Evolutionary conservation across 148 eudicot species (phyloP), one percentile per base, ranked within the genome.

Genomic region (Rhododendron griersonianum): DNA sequence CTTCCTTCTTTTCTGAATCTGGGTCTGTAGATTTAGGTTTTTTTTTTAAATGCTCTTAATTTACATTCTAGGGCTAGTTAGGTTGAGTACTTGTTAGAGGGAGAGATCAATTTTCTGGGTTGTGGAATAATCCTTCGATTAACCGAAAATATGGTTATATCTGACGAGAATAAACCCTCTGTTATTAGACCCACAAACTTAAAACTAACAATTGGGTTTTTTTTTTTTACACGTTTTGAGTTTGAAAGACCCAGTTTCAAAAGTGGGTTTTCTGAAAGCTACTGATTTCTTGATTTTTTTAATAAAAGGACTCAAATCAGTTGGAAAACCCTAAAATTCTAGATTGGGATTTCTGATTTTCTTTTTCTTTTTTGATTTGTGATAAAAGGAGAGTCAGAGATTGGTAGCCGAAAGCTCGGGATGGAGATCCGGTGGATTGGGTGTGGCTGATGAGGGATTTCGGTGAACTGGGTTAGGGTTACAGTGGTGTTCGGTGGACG

Each of bases 351-450:
- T 85, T 84, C 61, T 39, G 33, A 21, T 15, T 41, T 41, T 41
- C 7, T 41, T 41, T 41, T 41, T 41, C 7, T 41, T 53, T 81
- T 2, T 23, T 86, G 44, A 41, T 41, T 41, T 41, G 44, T 41
- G 5, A 41, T 41, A 57, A 61, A 87, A 90, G 93, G 90, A 84
- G 90, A 78, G 57, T 63, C 83, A 45, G 91, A 87, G 81, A 87
- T 88, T 84, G 93, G 76, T 73, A 78, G 51, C 61, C 84, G 91
- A 87, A 91, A 92, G 86, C 84, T 91, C 75, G 94, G 95, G 57
- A 88, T 87, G 15, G 96, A 92, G 85, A 88, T 84, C 14, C 33
- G 33, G 33, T 33, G 33, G 33, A 33, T 1, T 33, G 33, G 33
- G 33, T 33, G 33, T 33, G 33, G 33, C 33, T 33, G 33, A 33